Evolutionary conservation across 768 basidiomycete species (phyloP).

Genomic region (Panus rudis): DNA sequence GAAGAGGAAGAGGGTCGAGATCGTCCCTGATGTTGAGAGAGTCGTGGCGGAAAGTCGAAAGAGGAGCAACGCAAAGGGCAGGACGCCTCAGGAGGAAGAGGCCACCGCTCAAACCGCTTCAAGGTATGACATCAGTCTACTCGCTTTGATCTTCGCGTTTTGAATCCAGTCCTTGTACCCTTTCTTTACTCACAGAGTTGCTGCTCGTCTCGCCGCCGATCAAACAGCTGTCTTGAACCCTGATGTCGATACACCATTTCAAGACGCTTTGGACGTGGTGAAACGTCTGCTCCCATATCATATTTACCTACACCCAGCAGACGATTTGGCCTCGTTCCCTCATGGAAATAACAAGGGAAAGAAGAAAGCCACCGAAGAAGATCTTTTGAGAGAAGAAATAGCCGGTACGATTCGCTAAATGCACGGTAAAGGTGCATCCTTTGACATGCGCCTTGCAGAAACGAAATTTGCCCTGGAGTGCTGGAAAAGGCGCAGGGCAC

Average conservation of each 20-base stretch:
- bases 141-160: neutral
- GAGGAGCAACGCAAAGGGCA: slow-evolving; percentile 24
- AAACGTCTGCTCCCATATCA: slow-evolving; percentile 77
- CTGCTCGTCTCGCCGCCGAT: slow-evolving; percentile 51
- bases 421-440: slow-evolving; percentile 3
- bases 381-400: slow-evolving; percentile 41
- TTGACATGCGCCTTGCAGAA: slow-evolving; percentile 34
- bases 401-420: slow-evolving; percentile 32
- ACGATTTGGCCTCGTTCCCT: slow-evolving; percentile 41
- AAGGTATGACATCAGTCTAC: slow-evolving; percentile 30
- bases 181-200: slow-evolving; percentile 35
- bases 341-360: slow-evolving; percentile 47
- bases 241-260: slow-evolving; percentile 65
- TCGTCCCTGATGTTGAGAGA: slow-evolving; percentile 12
- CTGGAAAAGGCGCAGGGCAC: slow-evolving; percentile 44
- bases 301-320: slow-evolving; percentile 66
- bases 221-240: slow-evolving; percentile 55
- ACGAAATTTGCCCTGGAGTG: slow-evolving; percentile 67
- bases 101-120: slow-evolving; percentile 38
- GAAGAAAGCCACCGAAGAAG: slow-evolving; percentile 43
- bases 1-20: neutral
- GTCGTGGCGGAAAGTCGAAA: slow-evolving; percentile 11
- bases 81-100: slow-evolving; percentile 46
- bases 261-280: slow-evolving; percentile 53
- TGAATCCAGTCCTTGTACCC: neutral